These are phyloP conservation scores for Cyberlindnera xishuangbannaensis DNA, from an alignment of 805 yeast genomes.

Conservation along the genomic window DNA sequence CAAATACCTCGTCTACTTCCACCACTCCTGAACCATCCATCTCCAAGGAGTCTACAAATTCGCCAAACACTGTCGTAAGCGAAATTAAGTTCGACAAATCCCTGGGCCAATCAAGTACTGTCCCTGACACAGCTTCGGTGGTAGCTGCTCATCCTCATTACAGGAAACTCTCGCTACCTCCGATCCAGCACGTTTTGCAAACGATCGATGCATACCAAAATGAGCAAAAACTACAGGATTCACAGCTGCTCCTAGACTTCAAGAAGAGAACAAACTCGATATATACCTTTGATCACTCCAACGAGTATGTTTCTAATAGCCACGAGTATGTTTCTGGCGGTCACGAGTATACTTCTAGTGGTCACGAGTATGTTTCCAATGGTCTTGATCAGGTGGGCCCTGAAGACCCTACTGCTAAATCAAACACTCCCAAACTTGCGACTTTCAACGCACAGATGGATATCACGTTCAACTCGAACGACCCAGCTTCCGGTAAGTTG, in stretches of 20 bases:
- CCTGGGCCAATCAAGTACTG: too few species aligned
- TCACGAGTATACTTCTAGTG: background rate
- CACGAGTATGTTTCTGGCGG: background rate
- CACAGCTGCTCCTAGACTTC: slow-evolving; percentile 23
- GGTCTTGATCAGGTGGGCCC: too few species aligned
- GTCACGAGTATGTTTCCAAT: background rate
- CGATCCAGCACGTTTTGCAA: slow-evolving; percentile 22
- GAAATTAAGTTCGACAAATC: background rate
- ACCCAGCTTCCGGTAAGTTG: too few species aligned
- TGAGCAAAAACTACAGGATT: slow-evolving; percentile 25
- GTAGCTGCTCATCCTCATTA: too few species aligned
- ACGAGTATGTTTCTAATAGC: background rate
- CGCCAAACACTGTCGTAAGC: background rate
- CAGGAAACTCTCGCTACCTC: slow-evolving; percentile 16
- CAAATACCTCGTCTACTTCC: background rate
- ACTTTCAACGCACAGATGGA: slow-evolving; percentile 12
- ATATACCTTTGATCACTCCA: slow-evolving; percentile 4
- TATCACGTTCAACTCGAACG: slow-evolving; percentile 6
- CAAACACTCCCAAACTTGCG: slow-evolving; percentile 3
- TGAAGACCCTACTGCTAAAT: background rate
- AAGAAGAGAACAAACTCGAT: slow-evolving; percentile 12
- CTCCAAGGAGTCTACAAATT: background rate
- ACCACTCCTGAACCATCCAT: background rate
- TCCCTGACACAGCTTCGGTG: too few species aligned
- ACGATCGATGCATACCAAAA: slow-evolving; percentile 24